phyloP scores from a whole-genome alignment of 2,329 filamentous ascomycete species.

The Trichophyton verrucosum region DNA sequence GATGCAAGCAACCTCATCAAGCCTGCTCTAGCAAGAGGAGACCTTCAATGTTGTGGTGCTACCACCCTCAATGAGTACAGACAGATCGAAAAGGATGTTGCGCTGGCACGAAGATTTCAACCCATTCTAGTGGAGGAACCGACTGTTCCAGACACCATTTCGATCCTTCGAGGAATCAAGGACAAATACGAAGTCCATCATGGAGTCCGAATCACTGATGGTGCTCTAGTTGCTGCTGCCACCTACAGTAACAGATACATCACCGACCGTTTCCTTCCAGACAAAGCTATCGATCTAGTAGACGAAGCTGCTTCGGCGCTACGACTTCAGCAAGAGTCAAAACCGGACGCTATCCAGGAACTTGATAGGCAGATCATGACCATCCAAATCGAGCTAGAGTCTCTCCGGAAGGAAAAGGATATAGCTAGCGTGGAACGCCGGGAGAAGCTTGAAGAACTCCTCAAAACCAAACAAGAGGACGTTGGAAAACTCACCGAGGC shows the following conservation, averaged over 20 bases:
- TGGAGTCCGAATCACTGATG: constrained; percentile 86
- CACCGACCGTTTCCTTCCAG: constrained; percentile 86
- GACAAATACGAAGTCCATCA: constrained; percentile 97
- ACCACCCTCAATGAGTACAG: constrained; percentile 90
- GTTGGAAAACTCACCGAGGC: constrained; percentile 60
- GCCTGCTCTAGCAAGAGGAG: constrained; percentile 80
- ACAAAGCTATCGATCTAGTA: constrained; percentile 94
- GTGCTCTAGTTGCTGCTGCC: constrained; percentile 80
- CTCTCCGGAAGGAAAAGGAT: constrained; percentile 85
- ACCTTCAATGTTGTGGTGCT: constrained; percentile 88
- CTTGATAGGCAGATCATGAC: constrained; percentile 94
- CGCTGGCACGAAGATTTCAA: constrained; percentile 82
- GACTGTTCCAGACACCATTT: constrained; percentile 81
- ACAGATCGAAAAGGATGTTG: constrained; percentile 89
- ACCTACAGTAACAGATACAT: constrained; percentile 93
- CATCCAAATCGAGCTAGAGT: constrained; percentile 92
- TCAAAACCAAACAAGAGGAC: constrained; percentile 67
- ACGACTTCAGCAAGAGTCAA: constrained; percentile 88
- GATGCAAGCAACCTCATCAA: constrained; percentile 93
- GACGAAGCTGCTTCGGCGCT: constrained; percentile 89
- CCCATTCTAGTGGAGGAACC: constrained; percentile 91
- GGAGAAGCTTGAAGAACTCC: constrained; percentile 66
- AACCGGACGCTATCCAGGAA: constrained; percentile 84
- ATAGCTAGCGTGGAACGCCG: constrained; percentile 75
- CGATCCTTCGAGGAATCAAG: constrained; percentile 90